Evolutionary conservation across 805 yeast genomes (phyloP), one percentile per base, ranked within the genome.

Genomic region (Pichia manshurica): DNA sequence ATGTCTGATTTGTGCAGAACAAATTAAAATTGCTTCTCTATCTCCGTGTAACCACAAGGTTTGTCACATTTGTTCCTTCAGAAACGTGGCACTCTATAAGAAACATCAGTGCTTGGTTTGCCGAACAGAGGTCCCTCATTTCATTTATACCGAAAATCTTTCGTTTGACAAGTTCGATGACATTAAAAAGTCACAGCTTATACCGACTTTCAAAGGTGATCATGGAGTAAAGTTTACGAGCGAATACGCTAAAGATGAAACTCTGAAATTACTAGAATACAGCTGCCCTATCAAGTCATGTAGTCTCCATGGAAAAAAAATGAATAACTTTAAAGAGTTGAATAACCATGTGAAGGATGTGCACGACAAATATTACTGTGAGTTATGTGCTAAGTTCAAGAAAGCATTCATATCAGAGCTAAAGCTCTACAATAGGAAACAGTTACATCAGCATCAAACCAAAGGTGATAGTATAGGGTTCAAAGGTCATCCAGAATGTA

Each of bases 1-100:
- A 29, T 90, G 97, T 72, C 67, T 89, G 20, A 86, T 93, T 48
- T 93, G 99, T 69, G 93, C 97, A 0, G 84, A 86, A 40, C 69
- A 69, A 28, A 72, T 88, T 23, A 54, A 56, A n/a, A 76, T 73
- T 55, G 79, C 81, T 2, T 87, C 95, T 0, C 59, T 85, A 9
- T 77, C 93, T 1, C 86, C 88, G 0, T 93, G 99, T 65, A 81
- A 82, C 57, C 98, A 93, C 62, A 75, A 72, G 31, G 80, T 89
- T 0, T 93, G 99, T 64, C 87, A 88, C 60, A 67, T 63, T 39
- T 93, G 99, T 69, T 72, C 87, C 0, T 77, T 91, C 54, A 74
- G 96, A 53, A 89, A 88, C 59, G 71, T 96, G 39, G 90, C 89
- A 0, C 67, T 91, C 15, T 89, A 84, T 65, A 73, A 77, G 21